phyloP scores from a whole-genome alignment of 2,329 filamentous ascomycete genomes.

The Phyllosticta paracitricarpa region DNA sequence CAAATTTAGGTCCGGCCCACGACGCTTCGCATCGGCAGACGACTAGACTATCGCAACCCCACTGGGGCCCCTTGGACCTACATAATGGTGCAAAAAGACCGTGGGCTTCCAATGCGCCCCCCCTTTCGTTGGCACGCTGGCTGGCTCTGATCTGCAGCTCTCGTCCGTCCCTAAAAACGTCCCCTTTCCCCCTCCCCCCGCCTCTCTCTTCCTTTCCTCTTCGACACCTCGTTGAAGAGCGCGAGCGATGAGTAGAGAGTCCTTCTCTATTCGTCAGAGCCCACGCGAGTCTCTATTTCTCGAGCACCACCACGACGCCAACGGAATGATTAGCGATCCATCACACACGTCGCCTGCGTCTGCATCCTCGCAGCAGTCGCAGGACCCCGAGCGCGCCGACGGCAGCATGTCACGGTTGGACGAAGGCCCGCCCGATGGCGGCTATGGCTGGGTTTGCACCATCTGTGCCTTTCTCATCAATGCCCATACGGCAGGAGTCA shows the following conservation, averaged over 20 bases:
- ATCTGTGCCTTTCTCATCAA: conserved; percentile 20
- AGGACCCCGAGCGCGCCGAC: not conserved
- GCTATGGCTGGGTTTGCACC: conserved; percentile 28
- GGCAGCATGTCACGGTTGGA: not conserved
- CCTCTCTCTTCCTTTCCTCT: not conserved
- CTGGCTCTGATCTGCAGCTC: not conserved
- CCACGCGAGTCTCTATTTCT: not conserved
- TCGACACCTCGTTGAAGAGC: not conserved
- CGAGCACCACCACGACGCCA: not conserved
- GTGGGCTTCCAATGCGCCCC: not conserved
- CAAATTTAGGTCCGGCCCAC: not conserved
- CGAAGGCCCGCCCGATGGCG: conserved; percentile 19
- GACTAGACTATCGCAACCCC: not conserved
- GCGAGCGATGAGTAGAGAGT: not conserved
- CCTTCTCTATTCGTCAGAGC: not conserved
- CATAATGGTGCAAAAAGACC: not conserved
- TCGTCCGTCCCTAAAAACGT: not conserved
- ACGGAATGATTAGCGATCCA: not conserved
- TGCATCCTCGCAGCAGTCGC: not conserved
- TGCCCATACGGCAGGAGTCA: conserved; percentile 23
- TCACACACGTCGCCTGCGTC: not conserved
- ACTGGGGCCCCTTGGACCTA: not conserved
- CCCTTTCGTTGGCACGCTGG: not conserved
- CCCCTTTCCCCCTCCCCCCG: not conserved
- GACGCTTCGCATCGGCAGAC: not conserved